These are phyloP conservation scores for Colletotrichum sp. DNA, from an alignment of 2,329 filamentous ascomycete genomes.

Conservation along the genomic window DNA sequence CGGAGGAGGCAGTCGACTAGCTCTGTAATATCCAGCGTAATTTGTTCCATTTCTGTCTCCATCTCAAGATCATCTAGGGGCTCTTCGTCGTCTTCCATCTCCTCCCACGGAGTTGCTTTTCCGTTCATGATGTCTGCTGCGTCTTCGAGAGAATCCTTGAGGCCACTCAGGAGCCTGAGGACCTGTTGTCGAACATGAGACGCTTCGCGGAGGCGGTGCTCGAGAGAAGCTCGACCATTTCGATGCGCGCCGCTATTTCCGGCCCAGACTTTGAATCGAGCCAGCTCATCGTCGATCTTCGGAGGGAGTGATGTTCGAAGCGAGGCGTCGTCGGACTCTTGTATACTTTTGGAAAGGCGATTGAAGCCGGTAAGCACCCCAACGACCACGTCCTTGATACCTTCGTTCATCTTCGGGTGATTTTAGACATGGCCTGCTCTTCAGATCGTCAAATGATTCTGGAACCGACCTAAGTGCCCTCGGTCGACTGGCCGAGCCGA, in stretches of 20 bases:
- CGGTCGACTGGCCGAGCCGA: too few relatives aligned
- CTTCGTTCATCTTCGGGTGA: background rate
- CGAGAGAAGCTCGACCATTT: conserved; percentile 15
- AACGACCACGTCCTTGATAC: background rate
- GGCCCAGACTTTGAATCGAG: conserved; percentile 26
- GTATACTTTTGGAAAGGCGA: fast-evolving
- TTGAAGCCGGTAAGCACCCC: background rate
- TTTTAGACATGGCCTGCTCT: background rate
- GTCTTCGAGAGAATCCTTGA: conserved; percentile 16
- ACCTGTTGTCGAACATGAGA: conserved; percentile 24
- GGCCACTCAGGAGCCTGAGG: conserved; percentile 24
- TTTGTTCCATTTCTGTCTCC: conserved; percentile 22
- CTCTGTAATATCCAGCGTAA: conserved; percentile 25
- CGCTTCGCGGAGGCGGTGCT: conserved; percentile 24
- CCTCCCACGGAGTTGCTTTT: background rate
- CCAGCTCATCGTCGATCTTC: background rate
- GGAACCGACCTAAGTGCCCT: too few relatives aligned
- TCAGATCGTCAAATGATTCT: too few relatives aligned
- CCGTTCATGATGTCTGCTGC: background rate
- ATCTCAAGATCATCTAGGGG: background rate
- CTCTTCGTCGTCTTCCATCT: background rate
- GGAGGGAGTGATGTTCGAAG: fast-evolving
- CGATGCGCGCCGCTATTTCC: conserved; percentile 23
- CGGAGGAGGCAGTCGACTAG: conserved; percentile 36
- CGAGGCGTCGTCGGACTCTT: background rate